Evolutionary conservation across 2,329 filamentous ascomycete genomes (phyloP).

Genomic region (Cladosporium sp.): DNA sequence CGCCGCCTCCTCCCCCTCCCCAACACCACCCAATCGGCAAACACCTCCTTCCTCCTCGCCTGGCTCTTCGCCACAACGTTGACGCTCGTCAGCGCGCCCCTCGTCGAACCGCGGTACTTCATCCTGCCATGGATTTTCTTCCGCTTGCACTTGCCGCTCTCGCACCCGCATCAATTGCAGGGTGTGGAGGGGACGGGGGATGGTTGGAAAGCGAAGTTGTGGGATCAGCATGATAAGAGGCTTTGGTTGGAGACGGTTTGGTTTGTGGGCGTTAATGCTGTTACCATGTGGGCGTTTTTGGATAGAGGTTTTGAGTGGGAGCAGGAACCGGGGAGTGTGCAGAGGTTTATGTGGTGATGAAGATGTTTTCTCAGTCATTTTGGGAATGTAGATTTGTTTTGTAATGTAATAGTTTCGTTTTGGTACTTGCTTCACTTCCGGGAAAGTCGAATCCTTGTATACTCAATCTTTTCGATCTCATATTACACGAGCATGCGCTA

Average conservation of each 20-base stretch:
- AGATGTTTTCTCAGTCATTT: too few species aligned
- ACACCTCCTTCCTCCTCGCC: constrained; percentile 52
- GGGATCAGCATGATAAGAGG: constrained; percentile 34
- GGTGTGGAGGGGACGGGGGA: neutral
- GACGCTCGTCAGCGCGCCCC: constrained; percentile 78
- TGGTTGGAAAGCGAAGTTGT: constrained; percentile 6
- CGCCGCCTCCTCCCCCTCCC: constrained; percentile 19
- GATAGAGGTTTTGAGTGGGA: constrained; percentile 63
- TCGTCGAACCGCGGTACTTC: constrained; percentile 95
- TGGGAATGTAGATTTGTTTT: too few species aligned
- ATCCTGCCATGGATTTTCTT: constrained; percentile 94
- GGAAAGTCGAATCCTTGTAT: too few species aligned
- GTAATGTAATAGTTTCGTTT: too few species aligned
- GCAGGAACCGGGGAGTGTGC: constrained; percentile 54
- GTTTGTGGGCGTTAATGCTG: constrained; percentile 61
- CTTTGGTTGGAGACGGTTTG: constrained; percentile 62
- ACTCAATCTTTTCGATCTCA: too few species aligned
- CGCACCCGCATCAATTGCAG: neutral
- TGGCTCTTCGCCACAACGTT: constrained; percentile 67
- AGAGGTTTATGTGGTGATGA: constrained; percentile 80
- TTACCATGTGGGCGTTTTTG: constrained; percentile 68
- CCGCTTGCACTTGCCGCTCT: constrained; percentile 67
- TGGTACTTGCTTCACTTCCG: too few species aligned
- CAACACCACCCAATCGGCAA: constrained; percentile 22
- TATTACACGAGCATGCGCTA: too few species aligned